A percentile compares a stretch with the other conserved stretches of the same genome.
Conservation (phyloP, 495 filamentous ascomycete species). For the Aspergillus coremiiformis region DNA sequence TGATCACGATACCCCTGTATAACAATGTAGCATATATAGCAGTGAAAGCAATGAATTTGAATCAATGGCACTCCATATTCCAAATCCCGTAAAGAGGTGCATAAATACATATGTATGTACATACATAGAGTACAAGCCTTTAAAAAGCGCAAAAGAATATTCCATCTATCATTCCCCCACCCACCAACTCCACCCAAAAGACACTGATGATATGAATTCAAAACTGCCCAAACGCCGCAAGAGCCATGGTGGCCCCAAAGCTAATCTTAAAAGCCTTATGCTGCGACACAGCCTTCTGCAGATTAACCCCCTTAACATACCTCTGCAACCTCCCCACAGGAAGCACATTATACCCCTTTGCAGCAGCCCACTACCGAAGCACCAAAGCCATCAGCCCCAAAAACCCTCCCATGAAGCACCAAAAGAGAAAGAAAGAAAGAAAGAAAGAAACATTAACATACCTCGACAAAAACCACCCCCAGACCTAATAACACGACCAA, state of each 20-base stretch:
- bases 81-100: not conserved
- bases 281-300: slow-evolving; percentile 52
- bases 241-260: slow-evolving; percentile 68
- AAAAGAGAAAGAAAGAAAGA: not conserved
- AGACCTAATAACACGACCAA: slow-evolving; percentile 67
- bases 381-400: not conserved
- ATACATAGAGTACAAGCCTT: not conserved
- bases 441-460: slow-evolving; percentile 28
- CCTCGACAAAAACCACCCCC: slow-evolving; percentile 62
- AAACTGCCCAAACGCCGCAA: slow-evolving; percentile 63
- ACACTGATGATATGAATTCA: slow-evolving; percentile 8
- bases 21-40: slow-evolving; percentile 10
- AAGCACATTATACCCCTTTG: slow-evolving; percentile 66
- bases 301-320: slow-evolving; percentile 50
- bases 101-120: too few species aligned
- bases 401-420: not conserved
- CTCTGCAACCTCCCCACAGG: slow-evolving; percentile 52
- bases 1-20: slow-evolving; percentile 31
- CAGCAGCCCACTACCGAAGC: slow-evolving; percentile 53
- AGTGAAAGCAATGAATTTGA: not conserved
- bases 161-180: not conserved
- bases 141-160: not conserved
- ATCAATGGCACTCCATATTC: not conserved
- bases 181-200: not conserved
- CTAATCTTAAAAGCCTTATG: slow-evolving; percentile 71